Percentiles rank a stretch among this genome's conserved stretches.
These are phyloP conservation scores for Strobilomyces dryophilus DNA, from an alignment of 768 basidiomycete species.

Conservation along the genomic window DNA sequence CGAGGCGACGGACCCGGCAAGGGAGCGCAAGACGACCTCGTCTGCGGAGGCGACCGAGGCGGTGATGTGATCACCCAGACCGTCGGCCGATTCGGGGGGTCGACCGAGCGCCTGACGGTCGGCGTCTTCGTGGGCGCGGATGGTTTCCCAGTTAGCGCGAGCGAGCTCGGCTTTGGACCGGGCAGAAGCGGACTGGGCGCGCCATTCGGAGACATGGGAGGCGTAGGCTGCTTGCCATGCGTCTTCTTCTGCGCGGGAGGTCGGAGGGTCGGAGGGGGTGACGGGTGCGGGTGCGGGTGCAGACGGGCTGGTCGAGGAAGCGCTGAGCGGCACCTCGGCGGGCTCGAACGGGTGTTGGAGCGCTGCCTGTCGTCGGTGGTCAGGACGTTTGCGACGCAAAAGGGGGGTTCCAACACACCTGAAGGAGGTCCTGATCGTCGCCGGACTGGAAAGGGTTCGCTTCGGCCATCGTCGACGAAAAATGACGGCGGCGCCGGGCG, in stretches of 20 bases:
- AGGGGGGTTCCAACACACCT: constrained; percentile 5
- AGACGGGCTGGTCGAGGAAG: neutral
- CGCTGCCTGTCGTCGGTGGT: constrained; percentile 15
- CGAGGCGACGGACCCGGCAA: constrained; percentile 20
- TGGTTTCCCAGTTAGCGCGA: constrained; percentile 66
- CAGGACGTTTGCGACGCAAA: neutral
- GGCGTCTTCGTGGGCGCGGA: constrained; percentile 42
- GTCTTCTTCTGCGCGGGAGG: constrained; percentile 31
- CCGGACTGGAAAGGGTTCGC: constrained; percentile 18
- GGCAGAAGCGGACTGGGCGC: constrained; percentile 63
- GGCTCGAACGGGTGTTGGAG: constrained; percentile 27
- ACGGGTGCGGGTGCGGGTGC: neutral
- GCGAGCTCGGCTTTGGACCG: constrained; percentile 73
- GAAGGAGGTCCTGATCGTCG: constrained; percentile 23
- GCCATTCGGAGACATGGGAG: constrained; percentile 65
- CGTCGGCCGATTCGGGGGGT: constrained; percentile 16
- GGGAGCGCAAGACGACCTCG: constrained; percentile 15
- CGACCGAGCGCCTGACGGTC: constrained; percentile 39
- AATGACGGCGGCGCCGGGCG: neutral
- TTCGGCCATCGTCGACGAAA: constrained; percentile 23
- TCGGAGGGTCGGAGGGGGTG: neutral
- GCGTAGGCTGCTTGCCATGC: constrained; percentile 69
- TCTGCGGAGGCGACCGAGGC: constrained; percentile 16
- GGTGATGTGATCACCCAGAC: constrained; percentile 28
- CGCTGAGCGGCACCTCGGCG: constrained; percentile 15